Percentiles rank a stretch among this genome's conserved stretches.
Conservation (phyloP, 805 yeast genomes). For the Zygosaccharomyces bisporus region DNA sequence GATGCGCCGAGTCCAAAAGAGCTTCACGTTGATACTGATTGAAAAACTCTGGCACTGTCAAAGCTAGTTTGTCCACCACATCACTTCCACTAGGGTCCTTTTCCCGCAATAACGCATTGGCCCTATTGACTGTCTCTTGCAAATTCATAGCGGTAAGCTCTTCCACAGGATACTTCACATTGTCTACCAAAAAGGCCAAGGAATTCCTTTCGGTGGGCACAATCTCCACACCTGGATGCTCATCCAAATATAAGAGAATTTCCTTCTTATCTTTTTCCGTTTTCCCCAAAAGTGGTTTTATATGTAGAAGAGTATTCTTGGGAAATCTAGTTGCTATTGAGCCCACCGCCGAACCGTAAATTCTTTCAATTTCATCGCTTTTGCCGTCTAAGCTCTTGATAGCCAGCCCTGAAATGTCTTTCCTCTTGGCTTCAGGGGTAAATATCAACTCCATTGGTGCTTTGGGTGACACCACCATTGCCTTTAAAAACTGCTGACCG, state of each 20-base stretch:
- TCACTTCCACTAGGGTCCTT: constrained; percentile 48
- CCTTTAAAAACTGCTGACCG: constrained; percentile 85
- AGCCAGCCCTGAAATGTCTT: constrained; percentile 77
- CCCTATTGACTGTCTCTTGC: constrained; percentile 60
- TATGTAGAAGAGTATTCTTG: constrained; percentile 55
- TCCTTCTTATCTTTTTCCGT: constrained; percentile 43
- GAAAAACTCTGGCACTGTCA: constrained; percentile 75
- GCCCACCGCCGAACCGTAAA: constrained; percentile 73
- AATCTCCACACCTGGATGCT: constrained; percentile 60
- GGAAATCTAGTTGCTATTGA: constrained; percentile 74
- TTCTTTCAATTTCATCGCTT: constrained; percentile 55
- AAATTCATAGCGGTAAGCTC: constrained; percentile 83
- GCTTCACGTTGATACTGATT: constrained; percentile 64
- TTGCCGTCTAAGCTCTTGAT: constrained; percentile 44
- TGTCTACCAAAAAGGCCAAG: constrained; percentile 52
- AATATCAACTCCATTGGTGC: constrained; percentile 82
- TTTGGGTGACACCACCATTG: constrained; percentile 86
- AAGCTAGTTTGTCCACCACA: constrained; percentile 57
- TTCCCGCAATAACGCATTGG: constrained; percentile 54
- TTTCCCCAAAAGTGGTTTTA: constrained; percentile 71
- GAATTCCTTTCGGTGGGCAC: constrained; percentile 47
- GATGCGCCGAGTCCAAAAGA: constrained; percentile 63
- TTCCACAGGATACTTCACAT: constrained; percentile 56
- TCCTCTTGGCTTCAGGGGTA: constrained; percentile 87
- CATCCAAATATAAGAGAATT: constrained; percentile 44